phyloP scores from a whole-genome alignment of 2,329 filamentous ascomycete species.

The Cadophora sp. region DNA sequence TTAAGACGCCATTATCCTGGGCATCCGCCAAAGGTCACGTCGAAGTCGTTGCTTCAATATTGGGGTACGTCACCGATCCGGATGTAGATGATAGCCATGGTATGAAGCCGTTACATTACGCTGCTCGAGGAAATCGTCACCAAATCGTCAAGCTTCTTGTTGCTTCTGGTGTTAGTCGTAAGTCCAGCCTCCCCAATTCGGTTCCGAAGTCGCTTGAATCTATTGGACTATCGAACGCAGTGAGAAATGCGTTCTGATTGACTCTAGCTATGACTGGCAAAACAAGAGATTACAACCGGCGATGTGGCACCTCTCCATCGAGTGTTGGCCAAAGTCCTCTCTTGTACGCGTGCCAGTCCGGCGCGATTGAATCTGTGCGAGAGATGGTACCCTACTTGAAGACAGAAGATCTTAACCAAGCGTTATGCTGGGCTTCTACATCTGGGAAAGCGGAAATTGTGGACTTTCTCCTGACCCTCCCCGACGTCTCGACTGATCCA shows the following conservation, averaged over 20 bases:
- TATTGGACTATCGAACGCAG: too few species aligned
- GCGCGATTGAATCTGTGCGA: conserved; percentile 34
- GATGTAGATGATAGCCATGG: conserved; percentile 40
- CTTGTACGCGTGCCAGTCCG: conserved; percentile 44
- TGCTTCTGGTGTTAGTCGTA: conserved; percentile 46
- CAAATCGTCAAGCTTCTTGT: conserved; percentile 45
- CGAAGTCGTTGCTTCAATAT: conserved; percentile 25
- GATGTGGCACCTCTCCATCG: conserved; percentile 23
- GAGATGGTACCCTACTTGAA: conserved; percentile 29
- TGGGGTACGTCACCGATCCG: conserved; percentile 23
- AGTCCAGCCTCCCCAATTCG: not conserved
- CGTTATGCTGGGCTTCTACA: conserved; percentile 25
- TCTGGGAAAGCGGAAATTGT: conserved; percentile 22
- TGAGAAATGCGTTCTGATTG: not conserved
- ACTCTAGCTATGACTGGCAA: conserved; percentile 41
- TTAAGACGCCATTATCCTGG: conserved; percentile 39
- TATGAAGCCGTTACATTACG: conserved; percentile 46
- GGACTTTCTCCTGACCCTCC: conserved; percentile 16
- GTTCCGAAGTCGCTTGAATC: not conserved
- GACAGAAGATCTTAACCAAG: conserved; percentile 20
- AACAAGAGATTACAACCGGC: conserved; percentile 30
- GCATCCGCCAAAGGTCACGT: conserved; percentile 27
- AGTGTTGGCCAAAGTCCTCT: conserved; percentile 41
- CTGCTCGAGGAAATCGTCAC: conserved; percentile 44
- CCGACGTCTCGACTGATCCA: conserved; percentile 13